Conservation (phyloP, 192 early-diverging fungal genomes). For the Coemansia sp. region DNA sequence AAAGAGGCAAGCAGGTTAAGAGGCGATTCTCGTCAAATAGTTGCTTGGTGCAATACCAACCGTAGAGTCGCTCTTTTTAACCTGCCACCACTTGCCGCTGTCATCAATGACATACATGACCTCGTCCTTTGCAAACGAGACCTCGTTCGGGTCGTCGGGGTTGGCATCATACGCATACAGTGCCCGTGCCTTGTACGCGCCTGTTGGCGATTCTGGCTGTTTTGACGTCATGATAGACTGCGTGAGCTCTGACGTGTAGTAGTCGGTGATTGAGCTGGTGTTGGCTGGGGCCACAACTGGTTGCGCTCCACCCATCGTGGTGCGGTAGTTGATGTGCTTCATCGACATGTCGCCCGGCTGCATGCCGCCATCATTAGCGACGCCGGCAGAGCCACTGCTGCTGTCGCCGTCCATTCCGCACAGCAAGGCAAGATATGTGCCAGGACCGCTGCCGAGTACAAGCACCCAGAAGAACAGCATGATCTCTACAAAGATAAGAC, state of each 20-base stretch:
- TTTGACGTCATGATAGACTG: constrained; percentile 44
- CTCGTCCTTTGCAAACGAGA: constrained; percentile 87
- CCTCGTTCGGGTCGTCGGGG: constrained; percentile 86
- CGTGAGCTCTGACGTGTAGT: constrained; percentile 41
- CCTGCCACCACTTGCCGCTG: constrained; percentile 98
- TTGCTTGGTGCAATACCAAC: constrained; percentile 90
- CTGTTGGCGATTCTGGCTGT: constrained; percentile 40
- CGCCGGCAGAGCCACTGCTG: constrained; percentile 13
- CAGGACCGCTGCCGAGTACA: constrained; percentile 65
- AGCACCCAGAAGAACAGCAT: constrained; percentile 67
- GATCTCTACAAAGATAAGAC: constrained; percentile 54
- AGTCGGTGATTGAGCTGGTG: constrained; percentile 41
- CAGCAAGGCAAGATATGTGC: constrained; percentile 55
- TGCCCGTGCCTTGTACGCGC: constrained; percentile 65
- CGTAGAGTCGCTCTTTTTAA: constrained; percentile 73
- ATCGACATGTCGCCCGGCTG: constrained; percentile 26
- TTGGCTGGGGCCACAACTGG: constrained; percentile 13
- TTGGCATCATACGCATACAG: constrained; percentile 84
- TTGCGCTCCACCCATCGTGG: constrained; percentile 28
- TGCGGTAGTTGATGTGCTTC: constrained; percentile 42
- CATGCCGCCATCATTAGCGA: constrained; percentile 5
- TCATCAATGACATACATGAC: constrained; percentile 82
- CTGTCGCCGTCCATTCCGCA: constrained; percentile 42
- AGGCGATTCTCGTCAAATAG: constrained; percentile 61
- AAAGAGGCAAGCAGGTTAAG: constrained; percentile 11